Base-by-base conservation (phyloP, 1,284 basidiomycete species). In the Papiliotrema laurentii region DNA sequence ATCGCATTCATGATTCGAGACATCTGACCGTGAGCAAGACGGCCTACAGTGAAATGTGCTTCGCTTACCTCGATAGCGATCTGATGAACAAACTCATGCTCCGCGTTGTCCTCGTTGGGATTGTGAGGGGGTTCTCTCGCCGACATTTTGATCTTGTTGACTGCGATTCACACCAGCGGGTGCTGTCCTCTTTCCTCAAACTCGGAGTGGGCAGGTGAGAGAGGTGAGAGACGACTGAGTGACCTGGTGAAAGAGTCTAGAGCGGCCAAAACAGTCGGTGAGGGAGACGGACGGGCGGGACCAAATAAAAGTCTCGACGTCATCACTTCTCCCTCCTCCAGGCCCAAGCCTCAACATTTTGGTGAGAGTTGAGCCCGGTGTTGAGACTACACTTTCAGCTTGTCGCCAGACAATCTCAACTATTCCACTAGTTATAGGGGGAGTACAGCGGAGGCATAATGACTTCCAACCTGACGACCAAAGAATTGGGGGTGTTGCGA, bases 1-100 rank as follows among this genome's bases (percentile, higher is more conserved):
- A 89, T 70, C 10, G 79, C 78, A 69, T 90, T 90, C 62, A 91
- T 78, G 9, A 82, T 81, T 27, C 89, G 76, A 3, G 87, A 89
- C 25, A 92, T 79, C 73, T 87, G n/a, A 1, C 13, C 18, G n/a
- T 37, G 31, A 9, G 21, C 4, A 14, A 27, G 16, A 27, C 19
- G 13, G 4, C 13, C 14, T 14, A 25, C 22, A 31, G 30, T 31
- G 9, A 16, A 31, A 31, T 9, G 30, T 31, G 34, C 14, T 34
- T 18, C 11, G 58, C 69, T 47, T 38, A 72, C 71, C 63, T 73
- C 71, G 55, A 89, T 86, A 19, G 87, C 87, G 30, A 89, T 73
- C 51, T 84, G 81, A 66, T 89, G 87, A 30, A 79, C 80, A 65
- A 88, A 89, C 16, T 79, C 77, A 49, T 83, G 51, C 47, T 61